These are phyloP conservation scores for Podaxis rugospora DNA, from an alignment of 768 basidiomycete genomes.

Conservation along the genomic window DNA sequence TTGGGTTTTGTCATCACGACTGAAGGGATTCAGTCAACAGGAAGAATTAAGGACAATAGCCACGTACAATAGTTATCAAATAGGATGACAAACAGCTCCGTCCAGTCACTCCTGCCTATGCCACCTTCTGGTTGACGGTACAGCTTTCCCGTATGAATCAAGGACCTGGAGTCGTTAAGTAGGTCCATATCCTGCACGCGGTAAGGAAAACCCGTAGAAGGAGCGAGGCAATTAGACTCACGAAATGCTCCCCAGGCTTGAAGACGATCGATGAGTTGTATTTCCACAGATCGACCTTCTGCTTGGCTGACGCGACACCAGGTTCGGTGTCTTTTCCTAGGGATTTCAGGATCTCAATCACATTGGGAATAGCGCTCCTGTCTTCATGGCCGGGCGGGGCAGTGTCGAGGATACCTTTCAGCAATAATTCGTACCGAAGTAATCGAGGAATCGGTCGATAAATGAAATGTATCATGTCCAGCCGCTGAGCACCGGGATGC, in stretches of 20 bases:
- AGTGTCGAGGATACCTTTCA: conserved; percentile 78
- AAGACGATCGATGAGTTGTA: conserved; percentile 75
- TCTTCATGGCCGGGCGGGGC: conserved; percentile 76
- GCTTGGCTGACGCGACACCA: conserved; percentile 79
- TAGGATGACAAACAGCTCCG: conserved; percentile 82
- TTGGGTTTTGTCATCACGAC: conserved; percentile 89
- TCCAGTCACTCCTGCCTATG: conserved; percentile 87
- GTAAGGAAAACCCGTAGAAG: neutral
- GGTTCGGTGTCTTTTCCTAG: conserved; percentile 86
- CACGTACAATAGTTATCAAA: conserved; percentile 92
- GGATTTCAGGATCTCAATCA: conserved; percentile 84
- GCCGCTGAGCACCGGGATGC: conserved; percentile 73
- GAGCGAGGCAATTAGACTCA: conserved; percentile 21
- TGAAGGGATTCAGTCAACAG: conserved; percentile 26
- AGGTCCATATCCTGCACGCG: conserved; percentile 77
- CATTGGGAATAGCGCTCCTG: conserved; percentile 72
- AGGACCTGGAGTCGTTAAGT: conserved; percentile 71
- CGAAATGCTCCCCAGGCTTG: conserved; percentile 71
- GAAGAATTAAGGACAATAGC: neutral
- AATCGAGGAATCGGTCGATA: conserved; percentile 87
- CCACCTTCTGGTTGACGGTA: conserved; percentile 86
- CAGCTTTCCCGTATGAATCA: conserved; percentile 81
- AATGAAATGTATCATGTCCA: conserved; percentile 91
- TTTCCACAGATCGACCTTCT: conserved; percentile 86
- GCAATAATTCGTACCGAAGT: conserved; percentile 79